Evolutionary conservation across 257 asterid genomes (phyloP).

Genomic region (Solanum sejunctum): DNA sequence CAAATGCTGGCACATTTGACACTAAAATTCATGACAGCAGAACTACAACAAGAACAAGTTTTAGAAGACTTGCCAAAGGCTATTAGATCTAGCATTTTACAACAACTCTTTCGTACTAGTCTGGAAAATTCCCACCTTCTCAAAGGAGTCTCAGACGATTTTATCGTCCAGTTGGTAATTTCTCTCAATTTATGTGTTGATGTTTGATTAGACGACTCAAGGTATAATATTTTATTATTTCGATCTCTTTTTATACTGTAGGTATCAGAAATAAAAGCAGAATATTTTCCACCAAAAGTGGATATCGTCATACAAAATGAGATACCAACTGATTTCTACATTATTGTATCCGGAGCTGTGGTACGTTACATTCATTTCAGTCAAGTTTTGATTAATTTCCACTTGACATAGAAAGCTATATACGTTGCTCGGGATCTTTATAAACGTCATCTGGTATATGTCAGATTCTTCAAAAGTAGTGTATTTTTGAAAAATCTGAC

Average conservation of each 20-base stretch:
- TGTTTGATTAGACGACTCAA: not conserved
- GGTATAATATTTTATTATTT: not conserved
- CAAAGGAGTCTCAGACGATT: slow-evolving; percentile 73
- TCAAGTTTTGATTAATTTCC: not conserved
- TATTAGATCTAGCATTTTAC: slow-evolving; percentile 78
- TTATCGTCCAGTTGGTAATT: slow-evolving; percentile 71
- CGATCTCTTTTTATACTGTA: not conserved
- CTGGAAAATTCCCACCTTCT: slow-evolving; percentile 65
- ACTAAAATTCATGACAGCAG: slow-evolving; percentile 88
- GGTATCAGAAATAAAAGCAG: slow-evolving; percentile 95
- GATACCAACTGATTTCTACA: slow-evolving; percentile 90
- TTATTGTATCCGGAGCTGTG: slow-evolving; percentile 85
- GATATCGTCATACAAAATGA: slow-evolving; percentile 81
- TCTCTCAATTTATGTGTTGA: not conserved
- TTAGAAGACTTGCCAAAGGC: slow-evolving; percentile 82
- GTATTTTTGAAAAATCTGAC: not conserved
- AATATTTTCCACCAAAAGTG: slow-evolving; percentile 86
- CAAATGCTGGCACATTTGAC: slow-evolving; percentile 90
- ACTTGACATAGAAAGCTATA: not conserved
- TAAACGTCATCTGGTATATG: not conserved
- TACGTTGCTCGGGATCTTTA: not conserved
- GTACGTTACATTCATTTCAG: slow-evolving; percentile 18
- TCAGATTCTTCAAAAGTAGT: not conserved
- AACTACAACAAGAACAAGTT: slow-evolving; percentile 87
- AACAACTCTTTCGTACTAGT: slow-evolving; percentile 61